These are phyloP conservation scores for Penicillium coffeae DNA, from an alignment of 495 filamentous ascomycete genomes.

Conservation along the genomic window DNA sequence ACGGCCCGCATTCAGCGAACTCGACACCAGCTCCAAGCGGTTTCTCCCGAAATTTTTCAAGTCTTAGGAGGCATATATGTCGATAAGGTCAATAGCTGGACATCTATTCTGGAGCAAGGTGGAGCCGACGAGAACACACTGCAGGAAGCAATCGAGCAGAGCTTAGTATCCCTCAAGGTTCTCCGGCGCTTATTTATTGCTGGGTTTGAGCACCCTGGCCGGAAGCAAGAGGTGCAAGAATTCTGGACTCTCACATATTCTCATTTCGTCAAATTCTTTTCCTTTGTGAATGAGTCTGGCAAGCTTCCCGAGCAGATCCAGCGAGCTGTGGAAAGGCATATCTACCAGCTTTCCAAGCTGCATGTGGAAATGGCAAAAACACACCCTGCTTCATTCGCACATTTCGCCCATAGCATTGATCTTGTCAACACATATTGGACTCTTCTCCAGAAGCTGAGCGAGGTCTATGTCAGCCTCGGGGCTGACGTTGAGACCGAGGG, in stretches of 20 bases:
- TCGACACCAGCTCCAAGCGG: conserved; percentile 65
- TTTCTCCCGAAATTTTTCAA: conserved; percentile 76
- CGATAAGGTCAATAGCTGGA: conserved; percentile 69
- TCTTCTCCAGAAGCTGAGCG: conserved; percentile 68
- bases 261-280: conserved; percentile 69
- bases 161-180: conserved; percentile 71
- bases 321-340: conserved; percentile 70
- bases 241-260: conserved; percentile 70
- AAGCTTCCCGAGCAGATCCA: conserved; percentile 30
- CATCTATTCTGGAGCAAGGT: conserved; percentile 51
- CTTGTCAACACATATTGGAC: conserved; percentile 81
- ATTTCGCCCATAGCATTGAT: conserved; percentile 70
- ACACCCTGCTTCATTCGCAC: conserved; percentile 75
- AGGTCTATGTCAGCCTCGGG: conserved; percentile 56
- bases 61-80: conserved; percentile 74
- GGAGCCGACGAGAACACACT: conserved; percentile 55
- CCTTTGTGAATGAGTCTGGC: conserved; percentile 26
- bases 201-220: conserved; percentile 80
- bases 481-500: conserved; percentile 48
- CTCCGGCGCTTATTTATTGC: conserved; percentile 73
- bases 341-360: conserved; percentile 85
- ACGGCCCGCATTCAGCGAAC: conserved; percentile 70
- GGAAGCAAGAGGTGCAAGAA: conserved; percentile 64
- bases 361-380: conserved; percentile 75
- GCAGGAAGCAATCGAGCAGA: conserved; percentile 64